Evolutionary conservation across 768 basidiomycete species (phyloP), one percentile per base, ranked within the genome.

Genomic region (Suillus ampliporus): DNA sequence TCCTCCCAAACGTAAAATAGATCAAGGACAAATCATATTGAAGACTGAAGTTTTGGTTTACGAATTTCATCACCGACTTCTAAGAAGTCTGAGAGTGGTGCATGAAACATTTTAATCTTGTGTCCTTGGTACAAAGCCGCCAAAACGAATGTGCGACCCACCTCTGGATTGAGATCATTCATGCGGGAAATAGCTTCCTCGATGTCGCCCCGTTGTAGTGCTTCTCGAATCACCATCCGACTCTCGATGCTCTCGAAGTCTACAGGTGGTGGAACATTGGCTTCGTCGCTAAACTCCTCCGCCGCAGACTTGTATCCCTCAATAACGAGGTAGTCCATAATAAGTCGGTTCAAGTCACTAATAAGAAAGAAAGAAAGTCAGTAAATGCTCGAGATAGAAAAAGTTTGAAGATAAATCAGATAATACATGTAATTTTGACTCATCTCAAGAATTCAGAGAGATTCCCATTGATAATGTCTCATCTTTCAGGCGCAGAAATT

Each of bases 221-320:
- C 95, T 71, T 97, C 92, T 17, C 95, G 88, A 57, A 99, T 98
- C 65, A 89, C 88, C 92, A 97, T 95, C 37, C 97, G 82, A 67
- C 91, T 94, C 76, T 96, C 92, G 67, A 98, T 97, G 68, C 89
- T 92, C 61, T 94, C 92, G 72, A 95, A 90, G 74, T 98, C 94
- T 40, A 95, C 89, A 8, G 90, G 85, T 6, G 89, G 85, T 3
- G 79, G 76, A 52, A 97, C 81, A 50, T 87, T 86, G 21, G 97
- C 91, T 72, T 99, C 97, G 52, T 88, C 86, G 63, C 93, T 90
- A 71, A 99, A 98, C 75, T 96, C 92, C 70, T 97, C 91, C 2
- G 97, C 97, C 1, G 97, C 95, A 14, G 92, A 89, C 74, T 95
- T 95, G 84, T 95, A 99, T 3, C 97, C 97, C 73, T 99, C 96